Percentiles rank a stretch among this genome's conserved stretches.
These are phyloP conservation scores for Russula vinacea DNA, from an alignment of 768 basidiomycete genomes.

Conservation along the genomic window DNA sequence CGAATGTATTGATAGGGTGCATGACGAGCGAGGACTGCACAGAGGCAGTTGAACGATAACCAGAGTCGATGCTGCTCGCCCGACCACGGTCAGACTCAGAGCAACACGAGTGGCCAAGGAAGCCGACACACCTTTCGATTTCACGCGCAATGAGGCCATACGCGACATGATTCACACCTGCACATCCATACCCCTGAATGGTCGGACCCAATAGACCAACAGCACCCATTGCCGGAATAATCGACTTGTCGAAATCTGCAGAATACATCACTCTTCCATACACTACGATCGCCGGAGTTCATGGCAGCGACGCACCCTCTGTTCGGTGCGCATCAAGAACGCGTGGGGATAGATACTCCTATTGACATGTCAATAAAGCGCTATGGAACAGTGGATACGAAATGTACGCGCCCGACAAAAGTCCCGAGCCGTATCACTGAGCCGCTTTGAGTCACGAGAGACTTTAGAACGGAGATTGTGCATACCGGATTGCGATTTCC, in stretches of 20 bases:
- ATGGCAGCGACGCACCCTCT: conserved; percentile 54
- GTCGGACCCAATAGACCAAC: conserved; percentile 90
- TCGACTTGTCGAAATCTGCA: conserved; percentile 69
- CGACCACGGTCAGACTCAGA: conserved; percentile 5
- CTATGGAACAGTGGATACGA: neutral
- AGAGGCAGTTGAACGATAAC: conserved; percentile 91
- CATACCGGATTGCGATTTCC: conserved; percentile 82
- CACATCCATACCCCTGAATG: conserved; percentile 90
- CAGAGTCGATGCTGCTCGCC: conserved; percentile 78
- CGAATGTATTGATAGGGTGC: conserved; percentile 90
- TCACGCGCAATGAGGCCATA: conserved; percentile 94
- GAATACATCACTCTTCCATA: neutral
- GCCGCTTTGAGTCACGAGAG: conserved; percentile 9
- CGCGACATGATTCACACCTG: conserved; percentile 85
- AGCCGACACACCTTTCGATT: conserved; percentile 68
- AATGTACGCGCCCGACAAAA: conserved; percentile 67
- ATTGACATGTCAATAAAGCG: conserved; percentile 6
- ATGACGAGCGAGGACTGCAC: conserved; percentile 97
- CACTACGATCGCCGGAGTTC: neutral
- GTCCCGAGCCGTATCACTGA: conserved; percentile 70
- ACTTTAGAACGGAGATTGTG: neutral
- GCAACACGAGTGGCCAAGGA: neutral
- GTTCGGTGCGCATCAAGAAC: conserved; percentile 86
- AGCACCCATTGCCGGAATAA: conserved; percentile 88
- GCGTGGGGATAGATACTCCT: conserved; percentile 84